Conservation (phyloP, 192 early-diverging fungal genomes). For the Coemansia erecta region DNA sequence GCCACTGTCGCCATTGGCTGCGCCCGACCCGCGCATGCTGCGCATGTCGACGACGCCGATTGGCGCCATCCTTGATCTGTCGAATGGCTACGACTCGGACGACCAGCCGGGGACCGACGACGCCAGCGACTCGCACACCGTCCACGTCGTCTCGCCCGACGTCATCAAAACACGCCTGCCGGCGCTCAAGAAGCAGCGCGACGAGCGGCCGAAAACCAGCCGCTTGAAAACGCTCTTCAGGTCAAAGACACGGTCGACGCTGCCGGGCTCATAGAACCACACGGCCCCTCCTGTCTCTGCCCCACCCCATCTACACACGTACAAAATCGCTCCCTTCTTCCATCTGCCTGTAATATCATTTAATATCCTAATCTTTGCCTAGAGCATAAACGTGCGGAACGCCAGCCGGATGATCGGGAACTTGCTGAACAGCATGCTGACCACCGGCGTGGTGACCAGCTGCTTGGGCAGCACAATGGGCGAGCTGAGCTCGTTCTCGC, state of each 20-base stretch:
- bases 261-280: conserved; percentile 13
- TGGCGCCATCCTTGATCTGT: conserved; percentile 6
- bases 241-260: conserved; percentile 29
- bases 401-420: conserved; percentile 42
- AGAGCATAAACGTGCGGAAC: conserved; percentile 51
- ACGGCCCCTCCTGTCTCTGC: background rate
- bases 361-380: conserved; percentile 5
- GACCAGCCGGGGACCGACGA: background rate
- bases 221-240: conserved; percentile 38
- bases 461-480: conserved; percentile 48
- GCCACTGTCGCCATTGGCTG: too few species aligned
- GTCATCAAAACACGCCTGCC: conserved; percentile 31
- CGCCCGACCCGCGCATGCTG: too few species aligned
- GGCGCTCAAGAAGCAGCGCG: conserved; percentile 21
- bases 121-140: background rate
- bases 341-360: background rate
- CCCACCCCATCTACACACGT: background rate
- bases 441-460: conserved; percentile 33
- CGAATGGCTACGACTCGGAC: conserved; percentile 1
- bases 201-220: conserved; percentile 30
- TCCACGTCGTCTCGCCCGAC: conserved; percentile 19
- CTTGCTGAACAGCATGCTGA: conserved; percentile 45
- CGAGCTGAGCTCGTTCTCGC: conserved; percentile 39
- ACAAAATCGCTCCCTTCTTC: background rate
- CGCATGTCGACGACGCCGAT: conserved; percentile 1